phyloP scores from a whole-genome alignment of 352 stramenopile species.

The Pythium scleroteichum region DNA sequence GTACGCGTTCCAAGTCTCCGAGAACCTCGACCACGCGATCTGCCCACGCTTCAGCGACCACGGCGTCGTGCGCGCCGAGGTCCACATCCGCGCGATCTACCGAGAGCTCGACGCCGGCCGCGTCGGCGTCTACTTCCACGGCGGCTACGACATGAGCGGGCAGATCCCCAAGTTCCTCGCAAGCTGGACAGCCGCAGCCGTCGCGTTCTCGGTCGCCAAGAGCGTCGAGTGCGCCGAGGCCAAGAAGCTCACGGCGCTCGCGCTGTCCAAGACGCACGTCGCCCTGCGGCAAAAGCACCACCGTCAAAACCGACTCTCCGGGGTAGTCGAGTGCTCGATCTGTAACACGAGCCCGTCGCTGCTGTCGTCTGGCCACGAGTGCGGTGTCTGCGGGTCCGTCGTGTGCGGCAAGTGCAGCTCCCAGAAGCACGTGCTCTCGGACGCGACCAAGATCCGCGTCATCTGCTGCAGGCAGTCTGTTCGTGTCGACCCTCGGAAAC shows the following conservation, averaged over 20 bases:
- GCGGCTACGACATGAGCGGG: conserved; percentile 25
- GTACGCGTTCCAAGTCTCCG: conserved; percentile 38
- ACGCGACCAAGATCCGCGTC: conserved; percentile 32
- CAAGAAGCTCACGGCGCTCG: conserved; percentile 29
- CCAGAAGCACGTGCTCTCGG: conserved; percentile 39
- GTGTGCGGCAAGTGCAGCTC: conserved; percentile 53
- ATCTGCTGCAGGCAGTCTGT: conserved; percentile 50
- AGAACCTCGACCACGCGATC: conserved; percentile 37
- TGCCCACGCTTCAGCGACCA: conserved; percentile 7
- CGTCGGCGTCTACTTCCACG: conserved; percentile 34
- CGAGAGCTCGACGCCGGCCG: conserved; percentile 20
- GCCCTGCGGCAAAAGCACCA: neutral
- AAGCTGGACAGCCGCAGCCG: conserved; percentile 23
- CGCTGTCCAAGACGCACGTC: neutral
- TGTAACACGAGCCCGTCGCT: conserved; percentile 3
- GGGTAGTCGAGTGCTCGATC: conserved; percentile 12
- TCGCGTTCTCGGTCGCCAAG: conserved; percentile 28
- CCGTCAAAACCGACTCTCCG: neutral
- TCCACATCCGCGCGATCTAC: conserved; percentile 19
- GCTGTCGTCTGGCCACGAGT: neutral
- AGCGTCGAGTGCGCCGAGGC: conserved; percentile 29
- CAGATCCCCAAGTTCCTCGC: conserved; percentile 23
- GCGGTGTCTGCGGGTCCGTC: conserved; percentile 8
- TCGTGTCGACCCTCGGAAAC: conserved; percentile 35
- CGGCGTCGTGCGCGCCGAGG: conserved; percentile 14